Evolutionary conservation across 73 alveolate genomes (phyloP), one percentile per base, ranked within the genome.

Genomic region (Effrenium voratum): DNA sequence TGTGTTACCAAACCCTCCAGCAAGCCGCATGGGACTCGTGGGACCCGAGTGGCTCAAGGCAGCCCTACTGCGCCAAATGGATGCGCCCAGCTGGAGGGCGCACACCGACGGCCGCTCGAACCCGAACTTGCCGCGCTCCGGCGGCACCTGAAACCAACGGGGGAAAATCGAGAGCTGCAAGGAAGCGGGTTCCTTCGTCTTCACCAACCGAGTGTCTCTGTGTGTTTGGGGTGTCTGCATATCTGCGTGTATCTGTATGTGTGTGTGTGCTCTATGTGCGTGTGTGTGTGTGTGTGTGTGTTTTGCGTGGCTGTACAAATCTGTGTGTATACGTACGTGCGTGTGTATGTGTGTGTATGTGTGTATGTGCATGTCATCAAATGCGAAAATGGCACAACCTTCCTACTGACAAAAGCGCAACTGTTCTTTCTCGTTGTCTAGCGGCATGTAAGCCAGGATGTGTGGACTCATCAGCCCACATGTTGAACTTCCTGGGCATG

Each of bases 21-120:
- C n/a, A n/a, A n/a, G n/a, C n/a, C n/a, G n/a, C n/a, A n/a, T n/a
- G n/a, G n/a, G n/a, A 0, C 41, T 45, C 52, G 22, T 44, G 34
- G 43, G 41, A n/a, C 84, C 44, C 70, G n/a, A 68, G 86, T 19
- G n/a, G 55, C 96, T 66, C 75, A 45, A 55, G 1, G 96, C 55
- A 2, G 36, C 52, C 0, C 13, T 49, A 16, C 75, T 44, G 36
- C 96, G 60, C 86, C 86, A 88, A 0, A 41, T 41, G n/a, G 96
- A 70, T 6, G 96, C 96, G 43, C 96, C 96, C 75, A 88, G 83
- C 36, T 86, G 83, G 40, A 49, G n/a, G 32, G 73, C 41, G 86
- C 96, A 88, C 75, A 85, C 52, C 73, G 66, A 50, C 30, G 96
- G 86, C 15, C 96, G 85, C 32, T 60, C 45, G 3, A 34, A 41